These are phyloP conservation scores for Rhizopus microsporus DNA, from an alignment of 371 early-diverging fungal genomes.

Conservation along the genomic window DNA sequence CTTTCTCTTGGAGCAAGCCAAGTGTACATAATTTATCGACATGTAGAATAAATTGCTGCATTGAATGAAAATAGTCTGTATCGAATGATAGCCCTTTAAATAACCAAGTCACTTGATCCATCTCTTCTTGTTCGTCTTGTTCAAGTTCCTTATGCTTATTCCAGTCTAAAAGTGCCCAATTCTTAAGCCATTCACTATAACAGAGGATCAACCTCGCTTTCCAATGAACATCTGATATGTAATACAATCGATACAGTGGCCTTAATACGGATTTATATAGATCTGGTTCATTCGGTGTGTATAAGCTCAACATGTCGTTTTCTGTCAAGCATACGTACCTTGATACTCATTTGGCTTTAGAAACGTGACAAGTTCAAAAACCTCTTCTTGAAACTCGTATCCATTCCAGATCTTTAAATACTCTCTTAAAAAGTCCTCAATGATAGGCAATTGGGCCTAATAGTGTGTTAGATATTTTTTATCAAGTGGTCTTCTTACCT, in stretches of 20 bases:
- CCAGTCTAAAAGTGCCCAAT: conserved; percentile 59
- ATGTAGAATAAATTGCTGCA: conserved; percentile 51
- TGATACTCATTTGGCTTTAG: conserved; percentile 47
- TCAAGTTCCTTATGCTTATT: conserved; percentile 31
- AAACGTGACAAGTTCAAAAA: conserved; percentile 51
- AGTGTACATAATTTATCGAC: conserved; percentile 46
- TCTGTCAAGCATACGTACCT: conserved; percentile 31
- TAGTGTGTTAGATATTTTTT: not conserved
- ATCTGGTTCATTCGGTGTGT: conserved; percentile 20
- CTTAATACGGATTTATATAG: conserved; percentile 35
- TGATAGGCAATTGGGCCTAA: conserved; percentile 51
- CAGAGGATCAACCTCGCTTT: conserved; percentile 52
- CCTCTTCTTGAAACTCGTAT: conserved; percentile 43
- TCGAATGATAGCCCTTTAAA: conserved; percentile 50
- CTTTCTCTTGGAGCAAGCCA: conserved; percentile 45
- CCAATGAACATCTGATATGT: conserved; percentile 49
- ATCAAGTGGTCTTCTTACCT: conserved; percentile 26
- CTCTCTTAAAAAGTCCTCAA: conserved; percentile 47
- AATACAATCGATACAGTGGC: conserved; percentile 47
- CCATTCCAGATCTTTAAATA: conserved; percentile 58
- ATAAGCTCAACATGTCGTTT: not conserved
- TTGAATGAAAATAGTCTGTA: conserved; percentile 50
- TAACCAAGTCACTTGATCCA: conserved; percentile 39
- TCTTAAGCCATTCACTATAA: conserved; percentile 46
- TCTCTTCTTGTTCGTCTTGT: conserved; percentile 12